These are phyloP conservation scores for Thielaviopsis cerberus DNA, from an alignment of 2,329 filamentous ascomycete genomes.

Conservation along the genomic window DNA sequence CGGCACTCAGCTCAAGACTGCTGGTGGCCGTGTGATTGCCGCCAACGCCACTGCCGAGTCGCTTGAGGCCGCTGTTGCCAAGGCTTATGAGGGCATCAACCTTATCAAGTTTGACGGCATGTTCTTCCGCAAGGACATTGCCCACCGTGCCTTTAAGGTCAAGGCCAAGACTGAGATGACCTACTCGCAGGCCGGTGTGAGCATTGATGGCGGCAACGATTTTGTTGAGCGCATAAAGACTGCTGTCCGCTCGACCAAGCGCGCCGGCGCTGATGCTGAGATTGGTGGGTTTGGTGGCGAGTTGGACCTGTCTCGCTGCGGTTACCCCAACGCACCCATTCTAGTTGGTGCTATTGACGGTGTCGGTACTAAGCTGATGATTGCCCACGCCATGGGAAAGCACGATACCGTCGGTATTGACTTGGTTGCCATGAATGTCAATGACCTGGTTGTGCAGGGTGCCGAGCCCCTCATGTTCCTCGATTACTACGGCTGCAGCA, in stretches of 20 bases:
- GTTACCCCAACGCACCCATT: slow-evolving; percentile 41
- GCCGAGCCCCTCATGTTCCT: slow-evolving; percentile 91
- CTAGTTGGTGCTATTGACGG: slow-evolving; percentile 91
- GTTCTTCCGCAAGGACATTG: slow-evolving; percentile 88
- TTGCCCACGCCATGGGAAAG: slow-evolving; percentile 75
- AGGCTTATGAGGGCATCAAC: slow-evolving; percentile 65
- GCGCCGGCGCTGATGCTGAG: slow-evolving; percentile 74
- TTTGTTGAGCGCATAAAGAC: slow-evolving; percentile 85
- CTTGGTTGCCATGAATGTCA: slow-evolving; percentile 97
- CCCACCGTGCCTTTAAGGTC: slow-evolving; percentile 48
- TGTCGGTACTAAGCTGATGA: slow-evolving; percentile 90
- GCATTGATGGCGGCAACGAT: slow-evolving; percentile 82
- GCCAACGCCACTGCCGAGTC: slow-evolving; percentile 58
- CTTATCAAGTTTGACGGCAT: slow-evolving; percentile 67
- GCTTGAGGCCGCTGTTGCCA: slow-evolving; percentile 64
- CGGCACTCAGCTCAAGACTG: slow-evolving; percentile 47
- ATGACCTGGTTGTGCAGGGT: slow-evolving; percentile 89
- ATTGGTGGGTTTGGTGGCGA: slow-evolving; percentile 92
- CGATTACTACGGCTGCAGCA: slow-evolving; percentile 91
- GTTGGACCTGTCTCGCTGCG: slow-evolving; percentile 55
- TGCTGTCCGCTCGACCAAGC: slow-evolving; percentile 66
- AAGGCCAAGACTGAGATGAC: slow-evolving; percentile 39
- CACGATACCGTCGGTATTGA: slow-evolving; percentile 94
- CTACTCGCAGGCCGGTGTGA: slow-evolving; percentile 84
- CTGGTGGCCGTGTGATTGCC: slow-evolving; percentile 83